Conservation (phyloP, 2,329 filamentous ascomycete species). For the Xylariaceae sp. region DNA sequence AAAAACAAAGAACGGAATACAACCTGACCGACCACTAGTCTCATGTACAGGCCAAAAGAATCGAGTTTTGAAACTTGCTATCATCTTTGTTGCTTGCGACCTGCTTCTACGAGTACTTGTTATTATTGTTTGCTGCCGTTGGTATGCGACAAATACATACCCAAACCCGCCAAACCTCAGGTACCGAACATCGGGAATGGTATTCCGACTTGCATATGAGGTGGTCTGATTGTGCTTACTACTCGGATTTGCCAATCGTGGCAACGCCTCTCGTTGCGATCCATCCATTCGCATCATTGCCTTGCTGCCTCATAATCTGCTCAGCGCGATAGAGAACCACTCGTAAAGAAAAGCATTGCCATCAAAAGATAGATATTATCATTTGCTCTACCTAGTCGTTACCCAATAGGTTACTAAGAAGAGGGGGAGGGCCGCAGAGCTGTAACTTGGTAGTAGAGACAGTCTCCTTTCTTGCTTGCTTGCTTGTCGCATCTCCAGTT, state of each 20-base stretch:
- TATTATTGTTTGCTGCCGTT: background rate
- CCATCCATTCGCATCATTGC: background rate
- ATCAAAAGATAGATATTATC: background rate
- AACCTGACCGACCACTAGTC: background rate
- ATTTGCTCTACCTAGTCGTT: background rate
- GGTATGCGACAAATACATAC: background rate
- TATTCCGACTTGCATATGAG: slow-evolving; percentile 10
- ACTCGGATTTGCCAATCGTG: background rate
- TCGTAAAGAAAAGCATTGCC: too few species aligned
- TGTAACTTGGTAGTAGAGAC: too few species aligned
- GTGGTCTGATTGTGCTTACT: slow-evolving; percentile 12
- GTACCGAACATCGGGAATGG: slow-evolving; percentile 18
- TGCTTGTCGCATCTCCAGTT: background rate
- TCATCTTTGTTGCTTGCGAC: too few species aligned
- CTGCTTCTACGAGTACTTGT: too few species aligned
- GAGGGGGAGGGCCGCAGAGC: too few species aligned
- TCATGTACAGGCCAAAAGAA: too few species aligned
- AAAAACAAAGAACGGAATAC: background rate
- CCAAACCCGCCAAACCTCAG: background rate
- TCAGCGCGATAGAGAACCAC: too few species aligned
- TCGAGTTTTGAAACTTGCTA: too few species aligned
- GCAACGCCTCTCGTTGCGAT: background rate
- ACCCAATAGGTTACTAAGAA: background rate
- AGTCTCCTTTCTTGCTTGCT: background rate
- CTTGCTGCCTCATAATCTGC: background rate